A percentile compares a stretch with the other conserved stretches of the same genome.
Conservation (phyloP, 352 stramenopile species). For the Globisporangium nagaii region DNA sequence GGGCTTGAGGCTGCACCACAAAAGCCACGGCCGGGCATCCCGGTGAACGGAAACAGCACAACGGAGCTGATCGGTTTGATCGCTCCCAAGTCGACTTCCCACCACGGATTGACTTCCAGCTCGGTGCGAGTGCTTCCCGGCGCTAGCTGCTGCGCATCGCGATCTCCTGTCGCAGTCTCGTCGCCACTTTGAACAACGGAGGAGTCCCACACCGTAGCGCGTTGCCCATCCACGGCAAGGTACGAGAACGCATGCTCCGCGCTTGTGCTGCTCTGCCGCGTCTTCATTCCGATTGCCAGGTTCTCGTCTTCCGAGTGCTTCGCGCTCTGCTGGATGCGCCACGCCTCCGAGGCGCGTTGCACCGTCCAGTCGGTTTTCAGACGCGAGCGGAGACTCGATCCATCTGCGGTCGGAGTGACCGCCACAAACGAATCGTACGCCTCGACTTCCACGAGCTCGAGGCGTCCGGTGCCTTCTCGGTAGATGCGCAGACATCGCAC, state of each 20-base stretch:
- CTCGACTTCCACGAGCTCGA: constrained; percentile 47
- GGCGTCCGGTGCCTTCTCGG: constrained; percentile 21
- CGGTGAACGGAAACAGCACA: constrained; percentile 45
- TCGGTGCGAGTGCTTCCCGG: constrained; percentile 48
- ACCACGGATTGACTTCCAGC: constrained; percentile 45
- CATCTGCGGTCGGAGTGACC: constrained; percentile 40
- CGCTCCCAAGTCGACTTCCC: constrained; percentile 60
- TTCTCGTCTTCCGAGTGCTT: constrained; percentile 58
- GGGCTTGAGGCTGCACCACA: constrained; percentile 10
- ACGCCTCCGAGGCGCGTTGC: constrained; percentile 30
- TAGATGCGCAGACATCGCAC: constrained; percentile 49
- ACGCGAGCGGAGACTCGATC: constrained; percentile 33
- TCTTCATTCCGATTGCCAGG: constrained; percentile 46
- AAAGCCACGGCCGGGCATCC: constrained; percentile 26
- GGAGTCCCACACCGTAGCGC: constrained; percentile 30
- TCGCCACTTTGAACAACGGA: constrained; percentile 14
- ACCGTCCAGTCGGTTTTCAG: constrained; percentile 43
- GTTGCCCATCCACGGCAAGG: constrained; percentile 46
- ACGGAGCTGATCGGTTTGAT: constrained; percentile 39
- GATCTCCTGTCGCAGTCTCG: not conserved
- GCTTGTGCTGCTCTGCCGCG: constrained; percentile 54
- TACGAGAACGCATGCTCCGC: constrained; percentile 28
- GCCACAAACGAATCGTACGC: constrained; percentile 42
- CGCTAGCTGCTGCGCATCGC: not conserved
- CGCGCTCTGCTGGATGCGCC: constrained; percentile 46